A percentile compares a stretch with the other conserved stretches of the same genome.
phyloP scores from a whole-genome alignment of 2,329 filamentous ascomycete genomes.

The Leptographium wingfieldii region DNA sequence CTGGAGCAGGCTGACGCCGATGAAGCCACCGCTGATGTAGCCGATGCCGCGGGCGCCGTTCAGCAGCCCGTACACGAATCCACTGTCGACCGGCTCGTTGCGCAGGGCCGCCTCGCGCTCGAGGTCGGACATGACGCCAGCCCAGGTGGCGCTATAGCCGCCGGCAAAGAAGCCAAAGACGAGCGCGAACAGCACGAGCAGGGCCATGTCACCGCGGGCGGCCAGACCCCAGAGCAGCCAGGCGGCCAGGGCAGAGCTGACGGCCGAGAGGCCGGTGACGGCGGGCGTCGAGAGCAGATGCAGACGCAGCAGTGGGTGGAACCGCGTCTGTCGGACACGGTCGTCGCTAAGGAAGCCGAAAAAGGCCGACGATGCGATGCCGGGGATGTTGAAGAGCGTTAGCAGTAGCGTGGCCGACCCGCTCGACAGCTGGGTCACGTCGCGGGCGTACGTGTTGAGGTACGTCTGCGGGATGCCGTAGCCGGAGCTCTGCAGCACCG shows the following conservation, averaged over 20 bases:
- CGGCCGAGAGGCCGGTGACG: neutral
- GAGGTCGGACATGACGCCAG: neutral
- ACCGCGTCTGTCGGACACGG: neutral
- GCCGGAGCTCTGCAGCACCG: conserved; percentile 1
- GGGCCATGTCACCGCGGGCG: neutral
- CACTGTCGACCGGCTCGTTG: conserved; percentile 3
- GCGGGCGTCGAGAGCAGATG: neutral
- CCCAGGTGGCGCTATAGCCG: conserved; percentile 5
- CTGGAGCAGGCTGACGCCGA: neutral
- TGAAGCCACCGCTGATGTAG: conserved; percentile 2
- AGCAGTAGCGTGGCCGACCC: conserved; percentile 1
- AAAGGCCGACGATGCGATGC: conserved; percentile 1
- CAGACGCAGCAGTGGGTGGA: too few relatives aligned
- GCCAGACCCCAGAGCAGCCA: conserved; percentile 3
- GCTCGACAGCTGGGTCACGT: neutral
- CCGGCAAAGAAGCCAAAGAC: conserved; percentile 4
- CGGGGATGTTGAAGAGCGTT: conserved; percentile 1
- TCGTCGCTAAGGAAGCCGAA: conserved; percentile 4
- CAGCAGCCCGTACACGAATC: conserved; percentile 4
- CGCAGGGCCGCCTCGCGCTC: conserved; percentile 1
- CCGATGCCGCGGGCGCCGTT: conserved; percentile 3
- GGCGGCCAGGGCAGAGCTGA: neutral
- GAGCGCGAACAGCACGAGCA: conserved; percentile 2
- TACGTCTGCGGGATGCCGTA: conserved; percentile 4
- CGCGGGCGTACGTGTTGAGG: neutral